Conservation (phyloP, 805 yeast species). For the Spencermartinsiella europaea region DNA sequence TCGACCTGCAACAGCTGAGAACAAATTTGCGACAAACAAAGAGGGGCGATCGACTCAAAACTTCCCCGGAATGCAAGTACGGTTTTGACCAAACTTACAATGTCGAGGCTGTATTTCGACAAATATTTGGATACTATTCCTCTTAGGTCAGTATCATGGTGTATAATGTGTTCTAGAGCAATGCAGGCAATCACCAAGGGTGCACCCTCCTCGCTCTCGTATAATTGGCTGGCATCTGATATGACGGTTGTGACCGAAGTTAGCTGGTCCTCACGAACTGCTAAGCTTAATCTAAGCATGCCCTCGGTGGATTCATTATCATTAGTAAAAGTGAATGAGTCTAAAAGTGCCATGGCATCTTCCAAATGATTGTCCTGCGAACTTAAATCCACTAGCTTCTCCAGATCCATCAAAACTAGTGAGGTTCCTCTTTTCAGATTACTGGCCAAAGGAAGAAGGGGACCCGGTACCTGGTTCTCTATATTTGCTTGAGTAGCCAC, state of each 20-base stretch:
- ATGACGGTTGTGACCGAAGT: background rate
- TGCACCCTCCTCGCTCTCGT: background rate
- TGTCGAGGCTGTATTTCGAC: background rate
- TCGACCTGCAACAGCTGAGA: background rate
- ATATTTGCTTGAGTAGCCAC: background rate
- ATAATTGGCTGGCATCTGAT: background rate
- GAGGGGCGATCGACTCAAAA: background rate
- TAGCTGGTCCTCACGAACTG: background rate
- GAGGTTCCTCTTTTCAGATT: background rate
- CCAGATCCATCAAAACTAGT: background rate
- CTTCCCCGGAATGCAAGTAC: background rate
- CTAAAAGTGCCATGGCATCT: background rate
- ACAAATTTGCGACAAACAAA: background rate
- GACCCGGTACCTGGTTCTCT: background rate
- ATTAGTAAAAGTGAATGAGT: background rate
- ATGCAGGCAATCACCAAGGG: constrained; percentile 1
- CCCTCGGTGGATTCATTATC: background rate
- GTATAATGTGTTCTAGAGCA: background rate
- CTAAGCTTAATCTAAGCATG: background rate
- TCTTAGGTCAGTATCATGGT: background rate
- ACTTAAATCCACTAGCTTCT: background rate
- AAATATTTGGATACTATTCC: background rate
- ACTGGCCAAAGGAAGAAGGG: background rate
- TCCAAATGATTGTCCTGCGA: background rate
- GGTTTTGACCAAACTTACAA: background rate